phyloP scores from a whole-genome alignment of 2,329 filamentous ascomycete species.

The Colletotrichum sp. region DNA sequence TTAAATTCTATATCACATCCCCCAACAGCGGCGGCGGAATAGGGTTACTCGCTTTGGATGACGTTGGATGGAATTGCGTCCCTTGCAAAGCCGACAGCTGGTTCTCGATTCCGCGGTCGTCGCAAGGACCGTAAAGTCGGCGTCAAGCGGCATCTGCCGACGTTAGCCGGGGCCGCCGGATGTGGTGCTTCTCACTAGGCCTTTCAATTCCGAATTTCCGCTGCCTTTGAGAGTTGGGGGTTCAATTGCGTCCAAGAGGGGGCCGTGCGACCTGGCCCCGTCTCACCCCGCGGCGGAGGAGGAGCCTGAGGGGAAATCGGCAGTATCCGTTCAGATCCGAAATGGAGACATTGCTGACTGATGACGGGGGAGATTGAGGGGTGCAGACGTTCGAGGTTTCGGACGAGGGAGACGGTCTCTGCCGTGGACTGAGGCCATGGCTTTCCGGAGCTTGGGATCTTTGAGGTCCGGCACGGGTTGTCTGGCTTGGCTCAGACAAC shows the following conservation, averaged over 20 bases:
- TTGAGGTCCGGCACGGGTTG: not conserved
- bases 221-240: not conserved
- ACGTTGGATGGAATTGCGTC: not conserved
- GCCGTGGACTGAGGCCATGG: not conserved
- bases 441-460: not conserved
- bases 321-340: not conserved
- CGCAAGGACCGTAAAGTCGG: not conserved
- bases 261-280: not conserved
- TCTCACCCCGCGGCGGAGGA: not conserved
- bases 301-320: not conserved
- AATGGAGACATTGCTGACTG: not conserved
- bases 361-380: not conserved
- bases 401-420: not conserved
- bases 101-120: constrained; percentile 6
- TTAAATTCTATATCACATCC: not conserved
- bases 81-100: constrained; percentile 6
- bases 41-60: not conserved
- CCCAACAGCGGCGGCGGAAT: not conserved
- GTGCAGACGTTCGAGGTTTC: not conserved
- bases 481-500: not conserved
- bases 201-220: constrained; percentile 13
- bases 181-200: not conserved
- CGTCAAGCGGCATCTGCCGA: constrained; percentile 20
- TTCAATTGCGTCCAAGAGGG: not conserved
- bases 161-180: constrained; percentile 10